These are phyloP conservation scores for Podospora didyma DNA, from an alignment of 495 filamentous ascomycete genomes.

Conservation along the genomic window DNA sequence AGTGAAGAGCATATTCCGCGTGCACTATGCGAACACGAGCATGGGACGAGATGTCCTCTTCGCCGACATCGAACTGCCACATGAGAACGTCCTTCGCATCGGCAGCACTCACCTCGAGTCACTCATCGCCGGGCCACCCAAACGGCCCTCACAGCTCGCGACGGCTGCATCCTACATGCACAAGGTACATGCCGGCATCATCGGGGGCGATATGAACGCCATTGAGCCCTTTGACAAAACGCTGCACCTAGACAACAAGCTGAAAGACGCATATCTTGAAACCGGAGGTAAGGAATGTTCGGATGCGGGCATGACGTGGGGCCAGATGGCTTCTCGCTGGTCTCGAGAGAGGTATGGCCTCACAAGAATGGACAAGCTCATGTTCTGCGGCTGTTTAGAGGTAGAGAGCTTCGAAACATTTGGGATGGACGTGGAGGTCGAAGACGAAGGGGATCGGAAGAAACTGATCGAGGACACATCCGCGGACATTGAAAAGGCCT, in stretches of 20 bases:
- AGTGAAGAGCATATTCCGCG: constrained; percentile 40
- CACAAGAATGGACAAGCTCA: constrained; percentile 51
- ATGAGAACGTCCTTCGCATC: constrained; percentile 32
- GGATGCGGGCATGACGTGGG: constrained; percentile 54
- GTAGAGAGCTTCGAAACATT: constrained; percentile 36
- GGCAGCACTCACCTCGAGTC: constrained; percentile 56
- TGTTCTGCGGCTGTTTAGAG: constrained; percentile 27
- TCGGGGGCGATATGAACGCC: constrained; percentile 53
- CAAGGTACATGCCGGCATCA: constrained; percentile 14
- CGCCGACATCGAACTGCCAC: constrained; percentile 38
- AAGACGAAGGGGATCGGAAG: constrained; percentile 8
- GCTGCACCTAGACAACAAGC: constrained; percentile 39
- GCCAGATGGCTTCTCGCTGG: constrained; percentile 40
- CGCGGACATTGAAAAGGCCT: constrained; percentile 13
- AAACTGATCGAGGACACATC: not conserved
- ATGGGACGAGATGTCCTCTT: constrained; percentile 52
- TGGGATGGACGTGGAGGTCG: constrained; percentile 30
- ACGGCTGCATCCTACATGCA: constrained; percentile 36
- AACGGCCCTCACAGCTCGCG: constrained; percentile 41
- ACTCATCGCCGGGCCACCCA: constrained; percentile 34
- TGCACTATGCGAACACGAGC: constrained; percentile 35
- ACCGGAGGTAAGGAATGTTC: constrained; percentile 44
- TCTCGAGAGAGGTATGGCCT: constrained; percentile 37
- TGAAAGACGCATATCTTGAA: constrained; percentile 52
- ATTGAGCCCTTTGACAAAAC: constrained; percentile 48